Base-by-base conservation (phyloP, 441 rosid genomes). In the Capsella rubella region DNA sequence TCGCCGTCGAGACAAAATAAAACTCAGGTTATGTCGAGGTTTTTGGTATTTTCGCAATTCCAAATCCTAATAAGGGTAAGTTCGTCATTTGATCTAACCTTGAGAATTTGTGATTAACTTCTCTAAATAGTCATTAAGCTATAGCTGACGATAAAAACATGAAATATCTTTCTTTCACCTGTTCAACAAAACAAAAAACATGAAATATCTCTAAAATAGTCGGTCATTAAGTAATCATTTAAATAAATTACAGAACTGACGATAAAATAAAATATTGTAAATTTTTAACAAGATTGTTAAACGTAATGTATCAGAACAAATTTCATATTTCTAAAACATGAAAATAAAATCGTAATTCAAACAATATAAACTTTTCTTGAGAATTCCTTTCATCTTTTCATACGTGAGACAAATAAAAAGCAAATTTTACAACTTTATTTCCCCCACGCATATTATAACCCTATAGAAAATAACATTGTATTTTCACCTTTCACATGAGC, bases 361-460 rank as follows among this genome's bases (percentile, higher is more conserved):
- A 52, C 42, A 67, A 43, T 55, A 67, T 28, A 13, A 8, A 47
- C 16, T 73, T 29, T 21, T 21, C 25, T 21, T 21, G 25, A 21
- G 25, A 21, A 21, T 21, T 21, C 0, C 25, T 21, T 21, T 21
- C 43, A 10, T 71, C 25, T 52, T n/a, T 50, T 39, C 66, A 45
- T 34, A 46, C 70, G 65, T 75, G 70, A 61, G 67, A 53, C 52
- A 61, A 61, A 61, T 37, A 62, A 75, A 61, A 75, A 61, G 59
- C 14, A 75, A 57, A 61, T 25, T 14, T 35, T 69, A 68, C 69
- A 67, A 60, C 50, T 74, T 60, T 63, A 40, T 62, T 58, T 32
- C 45, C 35, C 64, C 56, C 16, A 18, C 57, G 58, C 40, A 37
- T 37, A 37, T 37, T 56, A 46, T 21, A 11, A 49, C 6, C 27